Evolutionary conservation across 495 filamentous ascomycete species (phyloP).

Genomic region (Penicillium pancosmium): DNA sequence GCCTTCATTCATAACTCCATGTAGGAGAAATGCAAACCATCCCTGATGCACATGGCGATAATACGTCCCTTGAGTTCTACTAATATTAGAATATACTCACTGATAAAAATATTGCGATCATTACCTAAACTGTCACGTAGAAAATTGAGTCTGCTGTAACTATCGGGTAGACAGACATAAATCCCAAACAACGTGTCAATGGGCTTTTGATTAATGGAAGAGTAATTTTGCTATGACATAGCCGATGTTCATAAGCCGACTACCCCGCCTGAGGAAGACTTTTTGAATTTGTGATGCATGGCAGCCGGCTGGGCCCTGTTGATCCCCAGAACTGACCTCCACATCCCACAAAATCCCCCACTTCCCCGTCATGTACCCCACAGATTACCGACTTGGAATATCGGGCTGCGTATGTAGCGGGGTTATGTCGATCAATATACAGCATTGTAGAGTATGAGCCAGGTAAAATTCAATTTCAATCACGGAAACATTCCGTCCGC

Average conservation of each 20-base stretch:
- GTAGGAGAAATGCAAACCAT: neutral
- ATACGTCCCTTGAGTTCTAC: too few relatives aligned
- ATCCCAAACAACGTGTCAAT: too few relatives aligned
- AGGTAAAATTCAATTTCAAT: neutral
- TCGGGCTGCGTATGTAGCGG: neutral
- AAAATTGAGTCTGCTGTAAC: too few relatives aligned
- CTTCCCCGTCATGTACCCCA: constrained; percentile 1
- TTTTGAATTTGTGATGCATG: neutral
- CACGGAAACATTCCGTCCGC: neutral
- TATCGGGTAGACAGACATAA: too few relatives aligned
- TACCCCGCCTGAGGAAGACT: too few relatives aligned
- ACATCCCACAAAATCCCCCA: neutral
- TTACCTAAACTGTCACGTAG: too few relatives aligned
- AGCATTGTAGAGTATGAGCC: too few relatives aligned
- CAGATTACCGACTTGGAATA: neutral
- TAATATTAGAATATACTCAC: too few relatives aligned
- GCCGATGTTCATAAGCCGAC: neutral
- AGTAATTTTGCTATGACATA: neutral
- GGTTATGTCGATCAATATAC: neutral
- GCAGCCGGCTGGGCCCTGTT: neutral
- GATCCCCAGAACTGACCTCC: neutral
- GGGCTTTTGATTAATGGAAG: too few relatives aligned
- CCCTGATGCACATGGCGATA: too few relatives aligned
- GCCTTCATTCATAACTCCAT: neutral
- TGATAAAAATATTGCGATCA: too few relatives aligned